These are phyloP conservation scores for Candida quercuum DNA, from an alignment of 805 yeast genomes.

Conservation along the genomic window DNA sequence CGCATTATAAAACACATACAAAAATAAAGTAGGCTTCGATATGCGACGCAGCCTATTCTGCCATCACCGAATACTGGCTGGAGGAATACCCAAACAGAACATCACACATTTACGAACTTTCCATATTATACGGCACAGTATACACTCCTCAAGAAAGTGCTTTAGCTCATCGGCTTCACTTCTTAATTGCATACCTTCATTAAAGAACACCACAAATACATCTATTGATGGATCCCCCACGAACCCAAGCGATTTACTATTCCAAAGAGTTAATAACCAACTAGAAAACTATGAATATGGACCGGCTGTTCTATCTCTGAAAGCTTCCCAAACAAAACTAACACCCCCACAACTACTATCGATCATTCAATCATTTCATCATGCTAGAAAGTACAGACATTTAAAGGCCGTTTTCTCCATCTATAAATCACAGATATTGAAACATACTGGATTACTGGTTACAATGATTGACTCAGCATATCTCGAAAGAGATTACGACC, in stretches of 20 bases:
- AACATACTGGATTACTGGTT: neutral
- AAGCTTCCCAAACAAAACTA: neutral
- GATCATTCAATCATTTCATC: neutral
- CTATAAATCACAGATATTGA: neutral
- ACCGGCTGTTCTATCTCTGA: neutral
- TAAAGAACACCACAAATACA: neutral
- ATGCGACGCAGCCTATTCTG: neutral
- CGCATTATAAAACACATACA: too few species aligned
- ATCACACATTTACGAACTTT: neutral
- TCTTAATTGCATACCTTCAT: neutral
- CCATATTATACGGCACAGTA: constrained; percentile 1
- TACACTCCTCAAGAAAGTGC: neutral
- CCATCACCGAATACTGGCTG: neutral
- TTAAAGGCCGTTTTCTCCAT: neutral
- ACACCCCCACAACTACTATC: neutral
- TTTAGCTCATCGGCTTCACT: neutral
- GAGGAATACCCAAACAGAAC: neutral
- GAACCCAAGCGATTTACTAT: neutral
- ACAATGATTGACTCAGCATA: constrained; percentile 4
- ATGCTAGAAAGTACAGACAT: neutral
- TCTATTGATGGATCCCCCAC: too few species aligned
- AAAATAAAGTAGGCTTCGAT: too few species aligned
- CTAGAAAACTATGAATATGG: neutral
- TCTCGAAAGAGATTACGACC: constrained; percentile 5
- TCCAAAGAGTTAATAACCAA: neutral